Evolutionary conservation across 352 stramenopile species (phyloP).

Genomic region (Globisporangium mamillatum): DNA sequence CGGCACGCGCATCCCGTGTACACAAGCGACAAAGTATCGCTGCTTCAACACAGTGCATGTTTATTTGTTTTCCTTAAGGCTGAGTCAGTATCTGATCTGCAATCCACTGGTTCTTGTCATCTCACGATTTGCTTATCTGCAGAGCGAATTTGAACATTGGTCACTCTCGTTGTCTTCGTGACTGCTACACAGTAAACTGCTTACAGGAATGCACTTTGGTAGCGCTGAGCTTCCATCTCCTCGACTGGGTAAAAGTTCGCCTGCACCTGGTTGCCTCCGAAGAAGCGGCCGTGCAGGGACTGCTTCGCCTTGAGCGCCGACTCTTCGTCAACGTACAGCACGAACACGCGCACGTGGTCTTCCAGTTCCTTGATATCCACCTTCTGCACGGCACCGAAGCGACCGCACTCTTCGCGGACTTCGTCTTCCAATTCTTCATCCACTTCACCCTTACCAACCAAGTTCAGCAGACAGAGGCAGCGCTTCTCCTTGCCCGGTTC

Average conservation of each 20-base stretch:
- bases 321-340: slow-evolving; percentile 53
- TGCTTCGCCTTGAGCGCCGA: slow-evolving; percentile 49
- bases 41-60: background rate
- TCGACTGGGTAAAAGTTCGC: slow-evolving; percentile 55
- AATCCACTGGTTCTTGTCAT: slow-evolving; percentile 1
- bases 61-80: background rate
- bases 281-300: slow-evolving; percentile 70
- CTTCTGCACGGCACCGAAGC: slow-evolving; percentile 50
- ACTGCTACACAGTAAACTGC: background rate
- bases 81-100: background rate
- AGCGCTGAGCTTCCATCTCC: slow-evolving; percentile 42
- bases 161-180: background rate
- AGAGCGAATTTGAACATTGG: background rate
- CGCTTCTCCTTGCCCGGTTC: slow-evolving; percentile 32
- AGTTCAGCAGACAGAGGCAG: slow-evolving; percentile 71
- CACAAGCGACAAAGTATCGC: background rate
- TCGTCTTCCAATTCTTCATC: slow-evolving; percentile 69
- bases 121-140: slow-evolving; percentile 1
- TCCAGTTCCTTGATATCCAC: slow-evolving; percentile 62
- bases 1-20: background rate
- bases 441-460: slow-evolving; percentile 67
- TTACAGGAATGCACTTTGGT: slow-evolving; percentile 58
- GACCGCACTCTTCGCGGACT: slow-evolving; percentile 63
- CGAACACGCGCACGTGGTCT: slow-evolving; percentile 78
- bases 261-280: slow-evolving; percentile 72